phyloP scores from a whole-genome alignment of 1,284 basidiomycete genomes.

The Fomitiporia mediterranea region DNA sequence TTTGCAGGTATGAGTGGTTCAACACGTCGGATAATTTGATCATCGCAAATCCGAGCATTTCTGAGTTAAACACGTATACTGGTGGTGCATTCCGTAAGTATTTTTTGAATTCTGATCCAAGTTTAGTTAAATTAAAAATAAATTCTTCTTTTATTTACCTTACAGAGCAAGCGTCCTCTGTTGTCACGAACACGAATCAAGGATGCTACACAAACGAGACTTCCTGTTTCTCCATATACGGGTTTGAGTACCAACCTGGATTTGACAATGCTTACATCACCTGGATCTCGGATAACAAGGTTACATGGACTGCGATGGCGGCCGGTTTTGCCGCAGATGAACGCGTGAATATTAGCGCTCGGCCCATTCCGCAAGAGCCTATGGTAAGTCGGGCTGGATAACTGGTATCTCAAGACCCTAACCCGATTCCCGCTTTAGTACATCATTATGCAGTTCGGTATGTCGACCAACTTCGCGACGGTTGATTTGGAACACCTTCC shows the following conservation, averaged over 20 bases:
- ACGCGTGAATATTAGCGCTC: slow-evolving; percentile 46
- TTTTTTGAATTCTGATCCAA: neutral
- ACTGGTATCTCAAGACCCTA: neutral
- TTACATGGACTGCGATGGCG: slow-evolving; percentile 54
- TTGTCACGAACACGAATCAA: slow-evolving; percentile 34
- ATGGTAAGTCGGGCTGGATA: slow-evolving; percentile 37
- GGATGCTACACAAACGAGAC: slow-evolving; percentile 40
- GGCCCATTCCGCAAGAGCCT: slow-evolving; percentile 60
- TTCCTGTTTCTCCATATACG: slow-evolving; percentile 51
- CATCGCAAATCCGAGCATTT: slow-evolving; percentile 40
- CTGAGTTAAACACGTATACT: slow-evolving; percentile 46
- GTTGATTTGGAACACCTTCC: slow-evolving; percentile 33
- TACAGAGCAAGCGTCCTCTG: slow-evolving; percentile 42
- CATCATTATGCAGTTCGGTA: slow-evolving; percentile 41
- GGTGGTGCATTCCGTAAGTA: slow-evolving; percentile 42
- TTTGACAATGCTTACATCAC: slow-evolving; percentile 32
- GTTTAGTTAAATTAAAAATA: neutral
- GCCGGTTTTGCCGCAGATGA: slow-evolving; percentile 52
- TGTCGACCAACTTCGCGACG: slow-evolving; percentile 41
- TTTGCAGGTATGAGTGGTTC: slow-evolving; percentile 34
- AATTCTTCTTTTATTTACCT: neutral
- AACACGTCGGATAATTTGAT: slow-evolving; percentile 41
- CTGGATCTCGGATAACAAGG: slow-evolving; percentile 14
- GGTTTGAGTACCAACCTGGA: slow-evolving; percentile 53
- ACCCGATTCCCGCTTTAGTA: slow-evolving; percentile 21